A percentile compares a stretch with the other conserved stretches of the same genome.
These are phyloP conservation scores for Penicillium olsonii DNA, from an alignment of 2,329 filamentous ascomycete genomes.

Conservation along the genomic window DNA sequence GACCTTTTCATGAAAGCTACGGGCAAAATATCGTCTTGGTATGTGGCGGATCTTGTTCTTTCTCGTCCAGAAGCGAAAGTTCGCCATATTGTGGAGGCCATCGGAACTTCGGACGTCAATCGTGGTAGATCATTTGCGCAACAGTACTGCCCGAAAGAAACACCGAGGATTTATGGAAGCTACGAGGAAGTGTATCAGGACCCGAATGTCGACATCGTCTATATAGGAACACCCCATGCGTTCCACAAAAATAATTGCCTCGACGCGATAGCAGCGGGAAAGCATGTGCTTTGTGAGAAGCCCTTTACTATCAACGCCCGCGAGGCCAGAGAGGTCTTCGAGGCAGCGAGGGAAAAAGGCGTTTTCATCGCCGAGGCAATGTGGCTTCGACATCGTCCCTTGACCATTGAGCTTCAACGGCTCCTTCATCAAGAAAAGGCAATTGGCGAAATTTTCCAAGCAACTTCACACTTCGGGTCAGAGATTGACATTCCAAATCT, in stretches of 20 bases:
- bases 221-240: conserved; percentile 31
- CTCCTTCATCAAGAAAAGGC: not conserved
- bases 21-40: conserved; percentile 50
- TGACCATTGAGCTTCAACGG: not conserved
- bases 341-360: conserved; percentile 28
- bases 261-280: conserved; percentile 50
- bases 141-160: conserved; percentile 23
- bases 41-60: conserved; percentile 46
- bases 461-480: conserved; percentile 4
- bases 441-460: conserved; percentile 1
- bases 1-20: conserved; percentile 32
- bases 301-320: conserved; percentile 49
- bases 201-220: conserved; percentile 30
- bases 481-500: conserved; percentile 5
- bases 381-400: conserved; percentile 13
- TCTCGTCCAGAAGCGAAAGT: conserved; percentile 38
- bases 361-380: conserved; percentile 17
- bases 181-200: conserved; percentile 21
- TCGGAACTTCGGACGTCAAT: conserved; percentile 44
- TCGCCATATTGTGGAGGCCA: conserved; percentile 46
- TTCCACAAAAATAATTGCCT: conserved; percentile 49
- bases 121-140: conserved; percentile 44
- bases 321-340: conserved; percentile 50
- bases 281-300: conserved; percentile 60
- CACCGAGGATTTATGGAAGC: conserved; percentile 5